Base-by-base conservation (phyloP, 345 rosid genomes). In the Noccaea bulbosa region DNA sequence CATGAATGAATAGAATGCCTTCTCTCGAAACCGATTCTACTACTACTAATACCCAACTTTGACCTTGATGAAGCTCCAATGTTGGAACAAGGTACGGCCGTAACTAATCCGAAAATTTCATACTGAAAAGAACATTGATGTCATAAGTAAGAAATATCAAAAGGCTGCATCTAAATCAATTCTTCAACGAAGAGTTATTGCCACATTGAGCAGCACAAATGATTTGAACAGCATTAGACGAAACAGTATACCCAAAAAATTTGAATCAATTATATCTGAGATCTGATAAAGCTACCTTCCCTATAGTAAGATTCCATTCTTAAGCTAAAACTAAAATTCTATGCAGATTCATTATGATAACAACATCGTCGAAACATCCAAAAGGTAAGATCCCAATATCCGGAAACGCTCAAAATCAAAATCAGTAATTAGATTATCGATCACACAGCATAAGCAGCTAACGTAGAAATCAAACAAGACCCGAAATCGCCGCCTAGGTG, bases 31-130 rank as follows among this genome's bases (percentile, higher is more conserved):
- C n/a, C n/a, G n/a, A n/a, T n/a, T n/a, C n/a, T n/a, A 1, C 27
- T 24, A 3, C 54, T 51, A 30, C 39, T 20, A 58, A 50, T 41
- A 60, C 48, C 35, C 2, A 74, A 49, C 52, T 37, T 15, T 48
- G 27, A 74, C 11, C 43, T 48, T 74, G 68, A 67, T 43, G 12
- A 3, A 59, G 47, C 55, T 69, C 34, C 16, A 9, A 24, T 11
- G 61, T n/a, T 22, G 46, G 44, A 64, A 64, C 8, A 63, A 16
- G 16, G 8, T 43, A 24, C 20, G 20, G 51, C 49, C 37, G 51
- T 11, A 27, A 20, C 27, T 43, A 37, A 61, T 4, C 37, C 51
- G 10, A 2, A 57, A 9, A 7, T n/a, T n/a, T 41, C 66, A n/a
- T 41, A 43, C 72, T 66, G 61, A 37, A 37, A 39, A 66, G 4